Evolutionary conservation across 2,329 filamentous ascomycete species (phyloP).

Genomic region (Albifimbria verrucaria): DNA sequence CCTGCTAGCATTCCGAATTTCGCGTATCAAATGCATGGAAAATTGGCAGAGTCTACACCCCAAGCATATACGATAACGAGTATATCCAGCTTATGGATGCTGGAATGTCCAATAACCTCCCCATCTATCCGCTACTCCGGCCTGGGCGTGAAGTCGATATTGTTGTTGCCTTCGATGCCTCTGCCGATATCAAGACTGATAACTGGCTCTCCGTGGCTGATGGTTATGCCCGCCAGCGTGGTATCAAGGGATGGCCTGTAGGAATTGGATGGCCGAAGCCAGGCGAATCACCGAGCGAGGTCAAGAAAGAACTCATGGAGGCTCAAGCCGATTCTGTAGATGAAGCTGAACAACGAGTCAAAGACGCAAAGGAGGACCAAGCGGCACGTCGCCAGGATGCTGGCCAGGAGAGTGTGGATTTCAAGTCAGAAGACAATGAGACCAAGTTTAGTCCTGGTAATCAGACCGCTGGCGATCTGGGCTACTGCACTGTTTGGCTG

Average conservation of each 20-base stretch:
- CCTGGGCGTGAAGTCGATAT: constrained; percentile 87
- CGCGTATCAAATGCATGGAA: constrained; percentile 73
- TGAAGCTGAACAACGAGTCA: constrained; percentile 62
- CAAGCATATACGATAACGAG: constrained; percentile 67
- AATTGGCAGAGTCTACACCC: constrained; percentile 73
- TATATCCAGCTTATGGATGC: constrained; percentile 91
- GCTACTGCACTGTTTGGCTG: constrained; percentile 94
- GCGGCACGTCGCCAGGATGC: constrained; percentile 22
- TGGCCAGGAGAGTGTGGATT: constrained; percentile 16
- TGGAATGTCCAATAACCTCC: constrained; percentile 97
- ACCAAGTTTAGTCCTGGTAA: constrained; percentile 38
- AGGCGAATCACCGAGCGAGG: constrained; percentile 55
- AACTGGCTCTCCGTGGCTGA: constrained; percentile 96
- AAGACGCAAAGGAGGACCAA: constrained; percentile 53
- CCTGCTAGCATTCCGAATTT: constrained; percentile 91
- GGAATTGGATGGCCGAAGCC: constrained; percentile 87
- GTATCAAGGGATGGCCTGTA: constrained; percentile 90
- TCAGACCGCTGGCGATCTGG: constrained; percentile 59
- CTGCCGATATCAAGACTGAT: constrained; percentile 86
- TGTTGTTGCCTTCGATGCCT: constrained; percentile 89
- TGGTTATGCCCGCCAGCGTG: constrained; percentile 85
- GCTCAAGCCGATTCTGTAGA: constrained; percentile 59
- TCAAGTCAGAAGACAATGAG: constrained; percentile 24
- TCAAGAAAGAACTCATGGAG: constrained; percentile 60
- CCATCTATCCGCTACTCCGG: constrained; percentile 88